Evolutionary conservation across 2,329 filamentous ascomycete genomes (phyloP).

Genomic region (Myotisia sp.): DNA sequence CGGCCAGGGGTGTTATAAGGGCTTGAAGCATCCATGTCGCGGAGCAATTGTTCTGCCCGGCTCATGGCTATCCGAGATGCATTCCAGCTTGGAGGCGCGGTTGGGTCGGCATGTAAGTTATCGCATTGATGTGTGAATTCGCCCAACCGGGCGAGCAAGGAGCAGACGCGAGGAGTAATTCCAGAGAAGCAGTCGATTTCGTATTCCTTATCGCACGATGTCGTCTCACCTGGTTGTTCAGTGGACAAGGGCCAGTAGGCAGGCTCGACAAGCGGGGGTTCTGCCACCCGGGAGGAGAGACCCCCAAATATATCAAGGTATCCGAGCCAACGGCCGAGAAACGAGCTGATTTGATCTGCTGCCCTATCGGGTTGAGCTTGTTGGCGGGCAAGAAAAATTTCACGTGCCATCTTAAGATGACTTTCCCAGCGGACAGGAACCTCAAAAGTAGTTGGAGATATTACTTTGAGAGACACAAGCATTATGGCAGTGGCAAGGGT

Average conservation of each 20-base stretch:
- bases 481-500: conserved; percentile 72
- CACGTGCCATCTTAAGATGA: conserved; percentile 60
- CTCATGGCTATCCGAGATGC: conserved; percentile 41
- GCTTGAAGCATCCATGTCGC: conserved; percentile 44
- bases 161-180: conserved; percentile 58
- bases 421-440: conserved; percentile 69
- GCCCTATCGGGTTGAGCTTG: conserved; percentile 42
- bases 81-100: conserved; percentile 10
- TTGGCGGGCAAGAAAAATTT: conserved; percentile 55
- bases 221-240: conserved; percentile 20
- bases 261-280: conserved; percentile 37
- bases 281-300: conserved; percentile 46
- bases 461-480: conserved; percentile 69
- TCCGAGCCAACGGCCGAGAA: conserved; percentile 68
- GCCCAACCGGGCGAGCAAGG: conserved; percentile 57
- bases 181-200: conserved; percentile 70
- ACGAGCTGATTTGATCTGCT: conserved; percentile 49
- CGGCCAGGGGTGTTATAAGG: conserved; percentile 22
- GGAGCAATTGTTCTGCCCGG: conserved; percentile 46
- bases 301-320: conserved; percentile 70
- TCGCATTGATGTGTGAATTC: conserved; percentile 58
- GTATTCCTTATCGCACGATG: conserved; percentile 43
- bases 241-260: conserved; percentile 32
- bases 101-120: conserved; percentile 6
- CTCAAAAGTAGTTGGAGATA: conserved; percentile 67